A percentile compares a stretch with the other conserved stretches of the same genome.
Evolutionary conservation across 306 rosid genomes (phyloP).

Genomic region (Gastrolobium bilobum): DNA sequence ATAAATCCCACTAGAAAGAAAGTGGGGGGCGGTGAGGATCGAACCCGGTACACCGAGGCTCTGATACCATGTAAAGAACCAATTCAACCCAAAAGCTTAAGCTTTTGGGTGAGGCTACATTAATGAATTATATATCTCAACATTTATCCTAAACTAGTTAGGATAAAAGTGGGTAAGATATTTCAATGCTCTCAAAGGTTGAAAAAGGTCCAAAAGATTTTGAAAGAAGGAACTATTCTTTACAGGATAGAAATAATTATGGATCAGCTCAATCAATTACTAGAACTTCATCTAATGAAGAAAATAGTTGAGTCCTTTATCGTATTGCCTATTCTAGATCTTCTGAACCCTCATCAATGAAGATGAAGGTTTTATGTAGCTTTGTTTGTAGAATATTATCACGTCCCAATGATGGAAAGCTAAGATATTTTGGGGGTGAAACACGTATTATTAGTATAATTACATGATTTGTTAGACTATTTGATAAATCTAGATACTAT

Average conservation of each 20-base stretch:
- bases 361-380: conserved; percentile 85
- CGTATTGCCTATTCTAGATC: conserved; percentile 63
- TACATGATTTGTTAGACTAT: background rate
- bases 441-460: conserved; percentile 72
- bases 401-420: conserved; percentile 87
- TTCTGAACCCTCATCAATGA: conserved; percentile 63
- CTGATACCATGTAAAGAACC: too few species aligned
- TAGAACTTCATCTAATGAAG: conserved; percentile 70
- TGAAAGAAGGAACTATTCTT: conserved; percentile 62
- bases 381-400: conserved; percentile 84
- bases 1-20: too few species aligned
- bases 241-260: conserved; percentile 66
- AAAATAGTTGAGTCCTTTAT: conserved; percentile 56
- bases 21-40: too few species aligned
- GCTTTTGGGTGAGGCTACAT: too few species aligned
- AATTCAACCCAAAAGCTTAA: too few species aligned
- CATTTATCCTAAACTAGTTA: too few species aligned
- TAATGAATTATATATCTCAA: too few species aligned
- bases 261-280: conserved; percentile 62
- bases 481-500: background rate
- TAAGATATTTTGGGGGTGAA: conserved; percentile 92
- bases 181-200: conserved; percentile 54
- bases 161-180: conserved; percentile 70
- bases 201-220: conserved; percentile 72
- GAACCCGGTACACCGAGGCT: too few species aligned